Base-by-base conservation (phyloP, 2,329 filamentous ascomycete species). In the Neopestalotiopsis sp. region DNA sequence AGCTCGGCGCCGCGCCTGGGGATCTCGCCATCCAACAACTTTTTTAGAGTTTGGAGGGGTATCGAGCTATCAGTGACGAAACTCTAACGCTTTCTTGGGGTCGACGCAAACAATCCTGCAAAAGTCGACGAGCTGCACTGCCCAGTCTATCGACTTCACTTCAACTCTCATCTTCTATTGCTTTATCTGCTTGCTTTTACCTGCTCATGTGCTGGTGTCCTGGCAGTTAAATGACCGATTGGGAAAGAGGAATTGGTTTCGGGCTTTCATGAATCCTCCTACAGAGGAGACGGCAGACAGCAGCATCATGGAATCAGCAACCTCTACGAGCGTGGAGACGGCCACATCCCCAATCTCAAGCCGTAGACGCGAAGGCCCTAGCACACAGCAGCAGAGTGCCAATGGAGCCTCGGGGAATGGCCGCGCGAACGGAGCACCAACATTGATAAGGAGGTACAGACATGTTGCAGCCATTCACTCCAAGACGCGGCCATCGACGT, bases 381-480 rank as follows among this genome's bases (percentile, higher is more conserved):
- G 66, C 2, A n/a, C 32, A 20, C 49, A 57, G n/a, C 32, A 38
- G 34, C 34, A 38, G 14, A 62, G 14, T 30, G n/a, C n/a, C 30
- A 38, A 38, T 28, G 57, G 17, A 12, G 6, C 57, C 17, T 4
- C 30, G 10, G 24, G 20, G 12, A 59, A 30, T 20, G 59, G 59
- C 13, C 28, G 67, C 58, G 66, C 69, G 66, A 66, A 70, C 34
- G 65, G 61, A 32, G 65, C 38, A 17, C 34, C 30, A 58, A 78
- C 79, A 12, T 77, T 81, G 68, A 84, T 84, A 69, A 88, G 83
- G 75, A 96, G 95, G 80, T 98, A 98, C 83, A 92, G 94, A 73
- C 96, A 99, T 88, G 90, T 97, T 71, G 93, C 93, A 69, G 95
- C 95, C 40, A 90, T 97, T 45, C 96, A 99, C 81, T 90, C 90